Percentiles rank a stretch among this genome's conserved stretches.
These are phyloP conservation scores for Starmerella sp. DNA, from an alignment of 805 yeast species.

Conservation along the genomic window DNA sequence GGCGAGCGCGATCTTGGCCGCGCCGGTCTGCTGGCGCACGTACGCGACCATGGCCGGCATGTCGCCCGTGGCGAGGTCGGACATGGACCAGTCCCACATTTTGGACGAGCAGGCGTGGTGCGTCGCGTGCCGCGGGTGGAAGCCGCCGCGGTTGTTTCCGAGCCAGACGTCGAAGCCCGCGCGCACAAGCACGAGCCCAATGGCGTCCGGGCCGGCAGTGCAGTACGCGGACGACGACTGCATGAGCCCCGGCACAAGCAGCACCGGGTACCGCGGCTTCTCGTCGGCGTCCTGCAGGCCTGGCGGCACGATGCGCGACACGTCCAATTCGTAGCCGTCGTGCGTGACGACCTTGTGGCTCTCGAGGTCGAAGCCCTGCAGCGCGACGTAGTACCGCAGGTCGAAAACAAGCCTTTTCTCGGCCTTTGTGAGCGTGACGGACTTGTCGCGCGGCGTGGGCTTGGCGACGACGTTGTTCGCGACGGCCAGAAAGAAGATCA, in stretches of 20 bases:
- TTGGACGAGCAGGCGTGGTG: conserved; percentile 35
- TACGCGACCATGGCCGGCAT: conserved; percentile 59
- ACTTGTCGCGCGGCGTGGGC: conserved; percentile 8
- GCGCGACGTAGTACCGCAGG: conserved; percentile 54
- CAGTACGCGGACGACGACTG: conserved; percentile 81
- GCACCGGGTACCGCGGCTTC: conserved; percentile 46
- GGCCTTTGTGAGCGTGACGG: conserved; percentile 24
- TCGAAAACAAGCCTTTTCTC: conserved; percentile 39
- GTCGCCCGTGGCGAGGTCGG: conserved; percentile 72
- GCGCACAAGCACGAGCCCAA: conserved; percentile 57
- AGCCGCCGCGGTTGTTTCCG: conserved; percentile 85
- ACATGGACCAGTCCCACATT: conserved; percentile 91
- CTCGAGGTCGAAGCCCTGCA: conserved; percentile 48
- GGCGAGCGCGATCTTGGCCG: conserved; percentile 41
- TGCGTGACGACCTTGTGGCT: conserved; percentile 53
- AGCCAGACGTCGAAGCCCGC: conserved; percentile 90
- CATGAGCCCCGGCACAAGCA: conserved; percentile 74
- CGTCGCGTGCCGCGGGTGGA: conserved; percentile 53
- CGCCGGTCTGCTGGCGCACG: conserved; percentile 36
- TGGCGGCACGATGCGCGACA: conserved; percentile 44
- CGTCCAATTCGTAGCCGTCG: conserved; percentile 66
- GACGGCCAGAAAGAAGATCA: conserved; percentile 23
- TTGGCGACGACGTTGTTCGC: conserved; percentile 5
- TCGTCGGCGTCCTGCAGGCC: conserved; percentile 1
- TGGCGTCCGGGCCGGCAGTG: conserved; percentile 68